phyloP scores from a whole-genome alignment of 108 stramenopile species.

The Epipyxis sp. region DNA sequence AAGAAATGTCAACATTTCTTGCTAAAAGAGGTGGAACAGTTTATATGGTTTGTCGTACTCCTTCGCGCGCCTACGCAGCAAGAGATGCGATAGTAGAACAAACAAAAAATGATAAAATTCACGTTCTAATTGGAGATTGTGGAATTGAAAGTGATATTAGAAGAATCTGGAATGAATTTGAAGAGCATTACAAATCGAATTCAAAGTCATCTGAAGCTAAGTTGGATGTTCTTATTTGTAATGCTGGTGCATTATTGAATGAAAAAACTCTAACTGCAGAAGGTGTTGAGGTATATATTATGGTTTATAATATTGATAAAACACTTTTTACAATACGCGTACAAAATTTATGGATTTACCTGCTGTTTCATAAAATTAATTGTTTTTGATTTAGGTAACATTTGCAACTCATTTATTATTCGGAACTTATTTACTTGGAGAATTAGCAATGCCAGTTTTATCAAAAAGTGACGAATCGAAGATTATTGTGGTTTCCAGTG shows the following conservation, averaged over 20 bases:
- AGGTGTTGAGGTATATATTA: constrained; percentile 79
- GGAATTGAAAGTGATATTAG: constrained; percentile 62
- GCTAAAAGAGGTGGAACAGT: constrained; percentile 69
- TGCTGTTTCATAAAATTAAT: too few relatives aligned
- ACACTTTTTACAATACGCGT: too few relatives aligned
- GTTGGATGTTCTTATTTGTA: constrained; percentile 79
- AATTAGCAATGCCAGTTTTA: constrained; percentile 65
- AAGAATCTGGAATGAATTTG: constrained; percentile 19
- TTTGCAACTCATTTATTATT: constrained; percentile 75
- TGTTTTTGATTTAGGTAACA: too few relatives aligned
- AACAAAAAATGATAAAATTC: constrained; percentile 57
- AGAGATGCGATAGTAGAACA: constrained; percentile 62
- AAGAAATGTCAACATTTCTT: constrained; percentile 66
- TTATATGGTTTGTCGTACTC: constrained; percentile 81
- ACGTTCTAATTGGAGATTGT: constrained; percentile 63
- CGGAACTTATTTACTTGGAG: constrained; percentile 71
- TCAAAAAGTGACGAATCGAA: constrained; percentile 52
- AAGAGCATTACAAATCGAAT: not conserved
- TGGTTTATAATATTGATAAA: too few relatives aligned
- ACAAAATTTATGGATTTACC: too few relatives aligned
- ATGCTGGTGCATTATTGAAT: constrained; percentile 81
- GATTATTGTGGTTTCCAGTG: constrained; percentile 63
- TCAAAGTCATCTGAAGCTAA: constrained; percentile 5
- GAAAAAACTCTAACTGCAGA: constrained; percentile 69
- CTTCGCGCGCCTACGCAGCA: constrained; percentile 74